phyloP scores from a whole-genome alignment of 2,329 filamentous ascomycete genomes.

The Trichoderma arundinaceum region DNA sequence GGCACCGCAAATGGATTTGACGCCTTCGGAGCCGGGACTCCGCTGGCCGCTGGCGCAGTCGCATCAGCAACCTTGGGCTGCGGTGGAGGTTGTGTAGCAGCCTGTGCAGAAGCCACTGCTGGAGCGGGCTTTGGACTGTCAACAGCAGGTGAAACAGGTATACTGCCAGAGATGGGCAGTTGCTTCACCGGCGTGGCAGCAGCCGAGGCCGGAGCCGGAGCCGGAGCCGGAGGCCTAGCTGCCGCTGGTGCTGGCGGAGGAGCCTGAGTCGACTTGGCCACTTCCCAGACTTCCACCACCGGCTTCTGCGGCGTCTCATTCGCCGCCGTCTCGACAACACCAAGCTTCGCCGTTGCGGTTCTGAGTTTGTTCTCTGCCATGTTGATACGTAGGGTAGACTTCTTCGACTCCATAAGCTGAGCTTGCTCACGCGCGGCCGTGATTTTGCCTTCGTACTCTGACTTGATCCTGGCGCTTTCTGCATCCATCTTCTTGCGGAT shows the following conservation, averaged over 20 bases:
- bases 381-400: constrained; percentile 74
- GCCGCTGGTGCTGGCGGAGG: constrained; percentile 38
- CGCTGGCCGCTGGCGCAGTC: constrained; percentile 28
- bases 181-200: constrained; percentile 39
- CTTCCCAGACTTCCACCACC: constrained; percentile 84
- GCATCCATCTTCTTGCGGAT: constrained; percentile 73
- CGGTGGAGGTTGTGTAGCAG: constrained; percentile 1
- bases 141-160: constrained; percentile 18
- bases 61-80: not conserved
- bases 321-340: constrained; percentile 79
- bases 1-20: constrained; percentile 45
- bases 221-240: constrained; percentile 24
- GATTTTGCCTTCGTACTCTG: constrained; percentile 62
- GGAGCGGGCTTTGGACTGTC: constrained; percentile 32
- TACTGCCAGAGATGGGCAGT: constrained; percentile 35
- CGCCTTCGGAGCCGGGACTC: constrained; percentile 37
- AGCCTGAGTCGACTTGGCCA: constrained; percentile 64
- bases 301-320: constrained; percentile 83
- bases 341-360: constrained; percentile 71
- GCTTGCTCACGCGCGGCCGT: constrained; percentile 64
- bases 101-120: constrained; percentile 29
- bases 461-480: constrained; percentile 65
- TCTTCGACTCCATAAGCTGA: constrained; percentile 75
- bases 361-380: constrained; percentile 75
- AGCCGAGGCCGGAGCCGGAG: constrained; percentile 19